A percentile compares a stretch with the other conserved stretches of the same genome.
Conservation (phyloP, 2,329 filamentous ascomycete genomes). For the Aspergillus felis region DNA sequence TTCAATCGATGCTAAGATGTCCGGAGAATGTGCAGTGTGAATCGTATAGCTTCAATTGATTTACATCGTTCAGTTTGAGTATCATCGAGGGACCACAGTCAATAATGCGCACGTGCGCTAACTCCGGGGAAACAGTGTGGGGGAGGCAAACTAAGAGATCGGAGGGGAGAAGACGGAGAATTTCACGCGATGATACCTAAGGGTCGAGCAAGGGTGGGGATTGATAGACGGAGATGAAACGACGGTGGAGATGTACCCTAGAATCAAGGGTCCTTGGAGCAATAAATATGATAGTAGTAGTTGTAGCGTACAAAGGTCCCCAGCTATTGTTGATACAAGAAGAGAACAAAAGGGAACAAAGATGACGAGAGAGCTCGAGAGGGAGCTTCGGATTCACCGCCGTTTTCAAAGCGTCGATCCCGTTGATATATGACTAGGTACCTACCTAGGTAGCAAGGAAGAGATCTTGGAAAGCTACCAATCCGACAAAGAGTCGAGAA, state of each 20-base stretch:
- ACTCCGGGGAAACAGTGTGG: not conserved
- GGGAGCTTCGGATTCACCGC: not conserved
- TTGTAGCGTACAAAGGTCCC: not conserved
- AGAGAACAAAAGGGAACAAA: not conserved
- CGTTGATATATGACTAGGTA: not conserved
- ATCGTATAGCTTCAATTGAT: not conserved
- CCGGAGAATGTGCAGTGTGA: not conserved
- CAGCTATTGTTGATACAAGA: not conserved
- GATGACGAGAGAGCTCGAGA: not conserved
- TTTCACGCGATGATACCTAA: not conserved
- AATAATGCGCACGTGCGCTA: not conserved
- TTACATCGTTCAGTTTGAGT: constrained; percentile 5
- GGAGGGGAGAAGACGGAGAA: not conserved
- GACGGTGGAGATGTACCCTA: not conserved
- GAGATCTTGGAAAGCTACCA: not conserved
- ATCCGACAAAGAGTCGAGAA: not conserved
- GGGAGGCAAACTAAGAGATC: not conserved
- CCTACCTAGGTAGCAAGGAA: not conserved
- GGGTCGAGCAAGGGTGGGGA: not conserved
- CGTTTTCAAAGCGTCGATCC: not conserved
- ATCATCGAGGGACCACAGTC: not conserved
- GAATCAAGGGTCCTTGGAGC: not conserved
- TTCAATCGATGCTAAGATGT: not conserved
- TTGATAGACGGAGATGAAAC: not conserved
- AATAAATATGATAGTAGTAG: not conserved